Conservation (phyloP, 768 basidiomycete genomes). For the Obba rivulosa region DNA sequence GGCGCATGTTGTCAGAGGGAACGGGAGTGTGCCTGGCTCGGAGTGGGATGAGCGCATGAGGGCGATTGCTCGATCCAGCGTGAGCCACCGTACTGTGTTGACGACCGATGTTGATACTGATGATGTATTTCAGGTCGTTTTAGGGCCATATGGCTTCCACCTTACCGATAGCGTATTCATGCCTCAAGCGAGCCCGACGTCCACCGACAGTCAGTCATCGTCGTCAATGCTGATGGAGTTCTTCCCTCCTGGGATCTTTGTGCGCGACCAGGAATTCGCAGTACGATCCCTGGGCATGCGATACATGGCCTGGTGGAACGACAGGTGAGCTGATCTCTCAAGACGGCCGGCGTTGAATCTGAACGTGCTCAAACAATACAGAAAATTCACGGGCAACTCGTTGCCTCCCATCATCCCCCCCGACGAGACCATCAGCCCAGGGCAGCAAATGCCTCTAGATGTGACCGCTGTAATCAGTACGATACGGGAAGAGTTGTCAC, state of each 20-base stretch:
- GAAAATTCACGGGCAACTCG: slow-evolving; percentile 29
- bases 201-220: slow-evolving; percentile 1
- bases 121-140: slow-evolving; percentile 39
- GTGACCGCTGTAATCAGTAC: slow-evolving; percentile 35
- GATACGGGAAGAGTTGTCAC: slow-evolving; percentile 25
- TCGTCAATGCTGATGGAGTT: slow-evolving; percentile 68
- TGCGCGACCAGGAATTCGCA: slow-evolving; percentile 55
- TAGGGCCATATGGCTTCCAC: slow-evolving; percentile 56
- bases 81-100: slow-evolving; percentile 28
- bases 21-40: slow-evolving; percentile 34
- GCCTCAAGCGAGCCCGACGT: slow-evolving; percentile 13
- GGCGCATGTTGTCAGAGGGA: slow-evolving; percentile 45
- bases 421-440: slow-evolving; percentile 12
- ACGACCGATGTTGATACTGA: slow-evolving; percentile 1
- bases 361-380: slow-evolving; percentile 21
- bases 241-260: slow-evolving; percentile 63
- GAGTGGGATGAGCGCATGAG: slow-evolving; percentile 60
- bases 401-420: slow-evolving; percentile 31
- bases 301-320: slow-evolving; percentile 57
- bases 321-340: too few relatives aligned
- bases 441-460: slow-evolving; percentile 31
- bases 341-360: too few relatives aligned
- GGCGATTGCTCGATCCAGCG: slow-evolving; percentile 63
- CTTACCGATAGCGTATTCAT: slow-evolving; percentile 70
- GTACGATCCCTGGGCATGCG: slow-evolving; percentile 46